These are phyloP conservation scores for Paraglomus brasilianum DNA, from an alignment of 192 early-diverging fungal species.

Conservation along the genomic window DNA sequence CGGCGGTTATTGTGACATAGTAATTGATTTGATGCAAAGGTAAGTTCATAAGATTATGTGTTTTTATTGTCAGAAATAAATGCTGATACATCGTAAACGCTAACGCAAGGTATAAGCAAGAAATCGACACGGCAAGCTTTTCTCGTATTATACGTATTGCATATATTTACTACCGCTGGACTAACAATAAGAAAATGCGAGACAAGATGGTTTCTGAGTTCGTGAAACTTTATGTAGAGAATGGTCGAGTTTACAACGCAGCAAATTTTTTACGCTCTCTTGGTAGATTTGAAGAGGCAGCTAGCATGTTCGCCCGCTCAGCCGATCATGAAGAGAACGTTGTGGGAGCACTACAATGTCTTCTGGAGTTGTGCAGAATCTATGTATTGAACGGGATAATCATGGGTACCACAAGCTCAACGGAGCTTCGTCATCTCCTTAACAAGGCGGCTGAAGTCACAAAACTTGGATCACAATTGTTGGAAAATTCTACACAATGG, in stretches of 20 bases:
- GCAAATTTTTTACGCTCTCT: background rate
- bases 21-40: conserved; percentile 23
- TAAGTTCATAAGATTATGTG: conserved; percentile 13
- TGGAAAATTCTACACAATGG: background rate
- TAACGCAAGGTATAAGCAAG: background rate
- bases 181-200: conserved; percentile 4
- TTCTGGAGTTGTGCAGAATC: background rate
- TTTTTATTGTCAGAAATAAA: too few relatives aligned
- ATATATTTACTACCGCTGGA: background rate
- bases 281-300: conserved; percentile 10
- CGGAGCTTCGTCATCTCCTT: background rate
- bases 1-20: background rate
- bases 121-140: conserved; percentile 1
- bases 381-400: background rate
- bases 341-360: background rate
- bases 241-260: background rate
- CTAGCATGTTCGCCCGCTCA: background rate
- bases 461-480: background rate
- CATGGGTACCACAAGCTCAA: background rate
- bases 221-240: background rate
- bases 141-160: background rate
- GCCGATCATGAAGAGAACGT: background rate
- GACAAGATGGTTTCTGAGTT: background rate
- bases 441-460: background rate
- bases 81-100: too few relatives aligned